Base-by-base conservation (phyloP, 2,329 filamentous ascomycete genomes). In the Ascochyta koolunga region DNA sequence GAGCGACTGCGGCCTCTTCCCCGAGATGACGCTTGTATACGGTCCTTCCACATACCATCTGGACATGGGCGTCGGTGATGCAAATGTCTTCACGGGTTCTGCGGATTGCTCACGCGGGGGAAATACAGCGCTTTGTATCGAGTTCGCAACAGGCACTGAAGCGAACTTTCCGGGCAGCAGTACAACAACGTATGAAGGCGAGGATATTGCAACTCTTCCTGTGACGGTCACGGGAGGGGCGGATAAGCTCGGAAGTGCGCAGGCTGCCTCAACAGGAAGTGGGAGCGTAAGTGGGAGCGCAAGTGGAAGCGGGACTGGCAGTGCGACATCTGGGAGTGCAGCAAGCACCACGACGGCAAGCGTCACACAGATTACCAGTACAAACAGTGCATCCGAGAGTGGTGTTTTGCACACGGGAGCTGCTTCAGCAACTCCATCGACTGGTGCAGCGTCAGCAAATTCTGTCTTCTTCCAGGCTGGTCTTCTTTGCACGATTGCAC, bases 91-190 rank as follows among this genome's bases (percentile, higher is more conserved):
- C 47, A 66, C 63, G 9, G 50, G 54, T 19, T 65, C 52, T 6
- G 54, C 48, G 25, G 61, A 64, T 36, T 70, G 67, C 40, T 42
- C 37, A 3, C 21, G 64, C 10, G 52, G 42, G 1, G 41, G 56
- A 8, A 56, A 29, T 11, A 29, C 41, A 5, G 65, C 60, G 2
- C 48, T 64, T 15, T 71, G 69, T 52, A 57, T 45, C 16, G 58
- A 67, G 42, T 64, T 45, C 10, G 60, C 57, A 10, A 55, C 59
- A 27, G 69, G 67, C 13, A 46, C 36, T 15, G 60, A 64, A 37
- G 68, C 68, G 1, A 70, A 71, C 36, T 60, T 58, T 31, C 67
- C 68, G 1, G 67, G 69, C 3, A 55, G 49, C 24, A 62, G 53
- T 25, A 69, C 64, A 1, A 43, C 38, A 31, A 67, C 58, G 2